phyloP scores from a whole-genome alignment of 495 filamentous ascomycete species.

The Tricharina praecox region DNA sequence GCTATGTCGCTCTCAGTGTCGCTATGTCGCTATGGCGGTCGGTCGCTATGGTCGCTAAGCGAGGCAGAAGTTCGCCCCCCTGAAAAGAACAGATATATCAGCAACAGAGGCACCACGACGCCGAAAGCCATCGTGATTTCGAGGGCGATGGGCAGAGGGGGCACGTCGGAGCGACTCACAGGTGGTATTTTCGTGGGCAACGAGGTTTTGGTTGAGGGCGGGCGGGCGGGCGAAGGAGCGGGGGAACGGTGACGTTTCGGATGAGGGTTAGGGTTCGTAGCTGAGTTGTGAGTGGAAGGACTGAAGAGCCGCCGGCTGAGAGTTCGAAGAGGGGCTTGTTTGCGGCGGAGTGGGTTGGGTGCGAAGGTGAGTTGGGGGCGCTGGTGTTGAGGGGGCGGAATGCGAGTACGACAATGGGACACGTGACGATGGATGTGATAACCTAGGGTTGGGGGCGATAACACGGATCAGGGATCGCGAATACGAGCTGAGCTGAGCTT shows the following conservation, averaged over 20 bases:
- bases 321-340: too few species aligned
- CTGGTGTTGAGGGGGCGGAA: too few species aligned
- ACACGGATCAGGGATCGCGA: too few species aligned
- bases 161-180: slow-evolving; percentile 19
- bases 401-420: too few species aligned
- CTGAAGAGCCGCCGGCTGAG: not conserved
- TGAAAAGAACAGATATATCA: slow-evolving; percentile 5
- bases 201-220: slow-evolving; percentile 2
- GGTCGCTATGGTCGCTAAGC: slow-evolving; percentile 1
- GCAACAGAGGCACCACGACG: slow-evolving; percentile 12
- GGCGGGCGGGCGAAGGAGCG: slow-evolving; percentile 2
- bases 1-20: too few species aligned
- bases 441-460: too few species aligned
- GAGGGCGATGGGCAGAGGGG: slow-evolving; percentile 26
- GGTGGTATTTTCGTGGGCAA: slow-evolving; percentile 11
- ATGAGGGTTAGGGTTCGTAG: slow-evolving; percentile 13
- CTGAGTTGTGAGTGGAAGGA: not conserved
- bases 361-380: too few species aligned
- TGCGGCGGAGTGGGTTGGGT: too few species aligned
- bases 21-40: too few species aligned
- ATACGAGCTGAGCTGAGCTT: too few species aligned
- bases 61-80: not conserved
- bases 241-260: slow-evolving; percentile 23
- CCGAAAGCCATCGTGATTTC: slow-evolving; percentile 14
- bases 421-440: too few species aligned